These are phyloP conservation scores for Ophiostoma perfectum DNA, from an alignment of 2,329 filamentous ascomycete species.

Conservation along the genomic window DNA sequence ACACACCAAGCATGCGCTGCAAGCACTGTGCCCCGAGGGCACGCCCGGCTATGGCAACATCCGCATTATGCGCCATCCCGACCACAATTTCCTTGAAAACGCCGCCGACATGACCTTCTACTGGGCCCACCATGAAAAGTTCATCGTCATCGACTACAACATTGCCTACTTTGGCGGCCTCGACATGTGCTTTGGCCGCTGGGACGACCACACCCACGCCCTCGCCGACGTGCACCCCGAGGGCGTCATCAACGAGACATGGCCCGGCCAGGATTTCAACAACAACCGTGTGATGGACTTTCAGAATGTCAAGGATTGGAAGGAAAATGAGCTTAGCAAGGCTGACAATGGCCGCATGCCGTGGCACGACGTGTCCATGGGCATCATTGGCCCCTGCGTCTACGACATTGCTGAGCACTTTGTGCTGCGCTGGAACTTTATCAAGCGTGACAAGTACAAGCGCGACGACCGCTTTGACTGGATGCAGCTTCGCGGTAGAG, in stretches of 20 bases:
- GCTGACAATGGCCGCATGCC: constrained; percentile 92
- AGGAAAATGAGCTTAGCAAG: constrained; percentile 86
- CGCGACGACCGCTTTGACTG: constrained; percentile 77
- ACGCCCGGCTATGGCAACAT: constrained; percentile 83
- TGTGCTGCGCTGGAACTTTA: constrained; percentile 89
- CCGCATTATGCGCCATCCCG: constrained; percentile 79
- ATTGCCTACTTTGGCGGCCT: constrained; percentile 90
- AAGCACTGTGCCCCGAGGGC: constrained; percentile 73
- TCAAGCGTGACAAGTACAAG: constrained; percentile 98
- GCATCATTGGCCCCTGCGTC: constrained; percentile 78
- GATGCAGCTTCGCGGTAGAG: constrained; percentile 71
- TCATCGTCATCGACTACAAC: constrained; percentile 88
- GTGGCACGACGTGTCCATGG: constrained; percentile 96
- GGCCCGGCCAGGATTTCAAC: constrained; percentile 96
- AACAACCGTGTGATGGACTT: constrained; percentile 98
- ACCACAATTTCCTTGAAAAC: constrained; percentile 93
- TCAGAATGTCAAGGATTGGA: constrained; percentile 84
- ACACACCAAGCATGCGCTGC: constrained; percentile 84
- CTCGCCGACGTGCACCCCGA: constrained; percentile 83
- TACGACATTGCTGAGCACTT: constrained; percentile 97
- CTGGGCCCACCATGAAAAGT: constrained; percentile 98
- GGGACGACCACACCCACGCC: constrained; percentile 81
- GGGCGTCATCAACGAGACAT: constrained; percentile 75
- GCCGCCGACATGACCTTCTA: constrained; percentile 95
- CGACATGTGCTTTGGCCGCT: constrained; percentile 91